These are phyloP conservation scores for Copromyces sp. DNA, from an alignment of 495 filamentous ascomycete genomes.

Conservation along the genomic window DNA sequence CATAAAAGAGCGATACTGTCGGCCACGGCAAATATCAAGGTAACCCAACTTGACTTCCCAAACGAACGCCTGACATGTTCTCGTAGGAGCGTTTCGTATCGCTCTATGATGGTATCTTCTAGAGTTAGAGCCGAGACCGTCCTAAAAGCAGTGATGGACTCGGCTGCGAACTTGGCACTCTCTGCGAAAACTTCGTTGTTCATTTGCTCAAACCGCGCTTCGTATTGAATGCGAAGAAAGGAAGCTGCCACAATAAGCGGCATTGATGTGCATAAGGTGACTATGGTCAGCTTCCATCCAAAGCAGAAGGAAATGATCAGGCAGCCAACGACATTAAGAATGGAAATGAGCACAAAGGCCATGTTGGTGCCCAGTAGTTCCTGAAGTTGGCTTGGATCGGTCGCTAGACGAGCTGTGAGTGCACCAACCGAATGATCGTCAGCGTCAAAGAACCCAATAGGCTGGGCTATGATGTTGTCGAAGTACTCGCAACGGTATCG, in stretches of 20 bases:
- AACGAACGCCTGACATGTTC: conserved; percentile 43
- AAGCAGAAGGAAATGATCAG: conserved; percentile 42
- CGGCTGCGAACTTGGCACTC: conserved; percentile 46
- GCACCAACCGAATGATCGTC: conserved; percentile 39
- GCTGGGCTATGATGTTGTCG: conserved; percentile 43
- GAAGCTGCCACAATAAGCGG: conserved; percentile 42
- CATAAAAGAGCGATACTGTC: conserved; percentile 44
- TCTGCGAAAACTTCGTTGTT: conserved; percentile 44
- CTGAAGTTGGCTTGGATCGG: conserved; percentile 51
- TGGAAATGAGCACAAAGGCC: conserved; percentile 38
- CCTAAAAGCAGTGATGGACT: conserved; percentile 45
- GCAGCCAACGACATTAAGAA: conserved; percentile 39
- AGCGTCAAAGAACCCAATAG: conserved; percentile 49
- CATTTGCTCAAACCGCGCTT: conserved; percentile 42
- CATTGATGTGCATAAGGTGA: conserved; percentile 38
- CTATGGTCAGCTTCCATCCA: conserved; percentile 47
- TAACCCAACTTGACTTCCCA: conserved; percentile 40
- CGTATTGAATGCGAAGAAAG: conserved; percentile 42
- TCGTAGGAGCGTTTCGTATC: conserved; percentile 40
- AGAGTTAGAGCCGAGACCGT: conserved; percentile 47
- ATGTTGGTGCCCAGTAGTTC: conserved; percentile 51
- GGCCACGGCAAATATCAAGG: conserved; percentile 38
- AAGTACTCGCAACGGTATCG: conserved; percentile 52
- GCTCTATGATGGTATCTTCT: conserved; percentile 38
- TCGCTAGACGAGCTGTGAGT: conserved; percentile 42